phyloP scores from a whole-genome alignment of 208 protist genomes.

The Phytomonas francai region DNA sequence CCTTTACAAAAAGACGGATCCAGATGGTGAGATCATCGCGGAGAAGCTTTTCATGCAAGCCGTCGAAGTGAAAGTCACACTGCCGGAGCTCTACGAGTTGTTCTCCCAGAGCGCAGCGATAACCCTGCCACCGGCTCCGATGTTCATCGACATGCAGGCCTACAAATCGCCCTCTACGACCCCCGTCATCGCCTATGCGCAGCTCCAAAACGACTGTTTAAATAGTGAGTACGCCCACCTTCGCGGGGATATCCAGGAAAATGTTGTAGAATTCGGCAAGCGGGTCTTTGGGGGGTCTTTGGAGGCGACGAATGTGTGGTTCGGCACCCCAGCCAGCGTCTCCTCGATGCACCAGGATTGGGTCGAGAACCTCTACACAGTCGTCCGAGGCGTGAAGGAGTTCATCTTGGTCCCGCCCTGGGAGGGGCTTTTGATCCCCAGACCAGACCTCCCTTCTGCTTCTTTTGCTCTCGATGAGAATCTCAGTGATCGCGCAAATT shows the following conservation, averaged over 20 bases:
- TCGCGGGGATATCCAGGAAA: conserved; percentile 41
- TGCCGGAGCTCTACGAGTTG: conserved; percentile 70
- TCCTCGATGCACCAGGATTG: conserved; percentile 90
- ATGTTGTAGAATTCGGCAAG: conserved; percentile 54
- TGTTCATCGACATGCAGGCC: conserved; percentile 52
- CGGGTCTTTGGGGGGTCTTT: conserved; percentile 56
- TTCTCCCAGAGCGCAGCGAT: conserved; percentile 45
- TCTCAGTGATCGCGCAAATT: conserved; percentile 8
- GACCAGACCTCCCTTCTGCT: conserved; percentile 65
- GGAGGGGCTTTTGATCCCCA: conserved; percentile 78
- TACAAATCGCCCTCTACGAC: conserved; percentile 12
- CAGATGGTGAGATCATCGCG: neutral
- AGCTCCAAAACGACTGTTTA: conserved; percentile 89
- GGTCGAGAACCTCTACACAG: conserved; percentile 90
- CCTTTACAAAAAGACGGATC: neutral
- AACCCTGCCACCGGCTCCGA: conserved; percentile 16
- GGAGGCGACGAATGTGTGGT: conserved; percentile 88
- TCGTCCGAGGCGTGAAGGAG: conserved; percentile 86
- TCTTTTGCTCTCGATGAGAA: conserved; percentile 37
- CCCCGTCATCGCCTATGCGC: conserved; percentile 66
- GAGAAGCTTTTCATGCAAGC: conserved; percentile 81
- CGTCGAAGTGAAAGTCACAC: conserved; percentile 59
- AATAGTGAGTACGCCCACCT: conserved; percentile 74
- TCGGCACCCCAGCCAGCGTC: conserved; percentile 71
- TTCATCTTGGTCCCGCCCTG: conserved; percentile 86